Evolutionary conservation across 176 grass and related monocot species (phyloP), one percentile per base, ranked within the genome.

Genomic region (Oryza longistaminata): DNA sequence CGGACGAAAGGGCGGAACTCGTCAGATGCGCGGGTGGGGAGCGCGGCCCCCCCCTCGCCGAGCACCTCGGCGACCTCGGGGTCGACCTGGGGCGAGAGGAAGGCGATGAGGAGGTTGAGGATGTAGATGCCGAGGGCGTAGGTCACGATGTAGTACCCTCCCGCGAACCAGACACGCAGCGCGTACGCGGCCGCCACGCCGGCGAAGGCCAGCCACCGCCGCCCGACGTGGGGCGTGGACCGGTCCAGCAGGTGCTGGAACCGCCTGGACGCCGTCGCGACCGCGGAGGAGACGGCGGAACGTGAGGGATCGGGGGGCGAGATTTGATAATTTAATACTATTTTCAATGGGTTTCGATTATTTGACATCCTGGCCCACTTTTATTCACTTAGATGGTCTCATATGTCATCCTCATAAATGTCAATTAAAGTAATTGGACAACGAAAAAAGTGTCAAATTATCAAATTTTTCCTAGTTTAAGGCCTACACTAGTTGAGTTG

Each of bases 1-100:
- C 94, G 83, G 11, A 96, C 91, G 53, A 96, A 96, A 25, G 94
- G 91, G 13, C 94, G 91, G 64, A 93, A 96, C 74, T 96, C 94
- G 29, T 96, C 91, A 1, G 91, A 89, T 13, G 87, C 81, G 46
- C 80, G 88, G 11, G 89, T 93, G 65, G 94, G 94, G 13, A 96
- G 89, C 9, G 89, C 77, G 3, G 94, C 78, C 5, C 65, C 74
- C 40, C 66, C 86, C 66, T 74, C 87, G 25, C 80, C 93, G 13
- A 87, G 22, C 11, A 89, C n/a, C 22, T 77, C 87, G 73, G 84
- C 68, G 81, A 91, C 81, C 77, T 93, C 94, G 70, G 94, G 94
- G 26, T 93, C 94, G 50, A 93, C 94, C 85, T 93, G 91, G 24
- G 91, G 94, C 15, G 94, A 96, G 11, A 96, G 91, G 80, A 96